Conservation (phyloP, 306 rosid species). For the Psophocarpus tetragonolobus region DNA sequence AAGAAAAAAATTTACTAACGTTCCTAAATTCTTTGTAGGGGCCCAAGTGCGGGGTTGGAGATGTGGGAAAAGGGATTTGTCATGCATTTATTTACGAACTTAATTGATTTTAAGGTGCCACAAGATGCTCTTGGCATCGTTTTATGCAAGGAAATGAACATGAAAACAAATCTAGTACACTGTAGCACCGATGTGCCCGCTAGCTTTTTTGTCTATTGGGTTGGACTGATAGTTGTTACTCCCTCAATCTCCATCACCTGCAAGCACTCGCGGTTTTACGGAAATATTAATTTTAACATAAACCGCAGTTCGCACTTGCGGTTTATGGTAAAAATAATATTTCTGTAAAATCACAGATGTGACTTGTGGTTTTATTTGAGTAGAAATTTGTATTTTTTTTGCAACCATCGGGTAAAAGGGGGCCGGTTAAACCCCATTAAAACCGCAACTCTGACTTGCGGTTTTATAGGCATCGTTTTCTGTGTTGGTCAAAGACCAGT, state of each 20-base stretch:
- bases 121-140: conserved; percentile 63
- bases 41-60: neutral
- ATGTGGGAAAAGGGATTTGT: neutral
- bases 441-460: no score
- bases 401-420: no score
- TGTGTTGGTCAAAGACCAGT: no score
- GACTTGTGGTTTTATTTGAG: no score
- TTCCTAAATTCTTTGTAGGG: neutral
- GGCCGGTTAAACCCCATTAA: no score
- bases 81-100: neutral
- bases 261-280: no score
- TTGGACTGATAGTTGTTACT: conserved; percentile 20
- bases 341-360: no score
- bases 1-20: neutral
- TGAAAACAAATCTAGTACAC: conserved; percentile 43
- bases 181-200: conserved; percentile 41
- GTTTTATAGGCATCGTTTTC: no score
- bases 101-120: neutral
- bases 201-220: conserved; percentile 47
- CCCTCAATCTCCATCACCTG: neutral
- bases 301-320: no score
- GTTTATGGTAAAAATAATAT: no score
- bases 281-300: no score
- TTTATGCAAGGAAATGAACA: conserved; percentile 49
- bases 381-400: no score